Conservation (phyloP, 805 yeast species). For the Yamadazyma sp. region DNA sequence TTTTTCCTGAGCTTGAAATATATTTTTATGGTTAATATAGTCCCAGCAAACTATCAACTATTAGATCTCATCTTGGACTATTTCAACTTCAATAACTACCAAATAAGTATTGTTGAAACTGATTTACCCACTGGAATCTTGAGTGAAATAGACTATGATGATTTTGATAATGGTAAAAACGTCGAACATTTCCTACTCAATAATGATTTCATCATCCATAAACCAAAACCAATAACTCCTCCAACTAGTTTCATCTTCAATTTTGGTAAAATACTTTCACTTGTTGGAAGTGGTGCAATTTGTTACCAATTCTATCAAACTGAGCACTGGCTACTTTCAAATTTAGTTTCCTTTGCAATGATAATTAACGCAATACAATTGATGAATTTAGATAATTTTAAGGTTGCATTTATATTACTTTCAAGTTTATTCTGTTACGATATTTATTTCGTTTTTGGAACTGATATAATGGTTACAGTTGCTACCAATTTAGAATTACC, state of each 20-base stretch:
- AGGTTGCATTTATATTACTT: constrained; percentile 44
- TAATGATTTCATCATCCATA: constrained; percentile 13
- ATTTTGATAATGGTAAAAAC: constrained; percentile 3
- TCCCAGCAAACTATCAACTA: not conserved
- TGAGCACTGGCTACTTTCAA: constrained; percentile 23
- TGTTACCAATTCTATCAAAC: constrained; percentile 6
- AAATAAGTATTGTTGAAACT: constrained; percentile 2
- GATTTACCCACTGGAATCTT: constrained; percentile 6
- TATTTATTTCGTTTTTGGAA: constrained; percentile 62
- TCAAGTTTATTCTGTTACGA: constrained; percentile 57
- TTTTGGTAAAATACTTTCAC: constrained; percentile 12
- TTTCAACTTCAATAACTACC: constrained; percentile 3
- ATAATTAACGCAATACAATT: constrained; percentile 42
- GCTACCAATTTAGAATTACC: constrained; percentile 58
- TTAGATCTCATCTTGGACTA: not conserved
- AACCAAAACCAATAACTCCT: constrained; percentile 23
- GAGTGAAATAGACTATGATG: constrained; percentile 2
- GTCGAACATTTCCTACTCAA: constrained; percentile 1
- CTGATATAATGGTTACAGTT: constrained; percentile 60
- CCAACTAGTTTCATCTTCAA: constrained; percentile 21
- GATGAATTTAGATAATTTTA: constrained; percentile 42
- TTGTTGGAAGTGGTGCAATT: constrained; percentile 14
- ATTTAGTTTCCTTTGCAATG: constrained; percentile 40
- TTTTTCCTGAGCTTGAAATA: not conserved
- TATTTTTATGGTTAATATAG: not conserved